These are phyloP conservation scores for Hirsutella rhossiliensis DNA, from an alignment of 2,329 filamentous ascomycete species.

Conservation along the genomic window DNA sequence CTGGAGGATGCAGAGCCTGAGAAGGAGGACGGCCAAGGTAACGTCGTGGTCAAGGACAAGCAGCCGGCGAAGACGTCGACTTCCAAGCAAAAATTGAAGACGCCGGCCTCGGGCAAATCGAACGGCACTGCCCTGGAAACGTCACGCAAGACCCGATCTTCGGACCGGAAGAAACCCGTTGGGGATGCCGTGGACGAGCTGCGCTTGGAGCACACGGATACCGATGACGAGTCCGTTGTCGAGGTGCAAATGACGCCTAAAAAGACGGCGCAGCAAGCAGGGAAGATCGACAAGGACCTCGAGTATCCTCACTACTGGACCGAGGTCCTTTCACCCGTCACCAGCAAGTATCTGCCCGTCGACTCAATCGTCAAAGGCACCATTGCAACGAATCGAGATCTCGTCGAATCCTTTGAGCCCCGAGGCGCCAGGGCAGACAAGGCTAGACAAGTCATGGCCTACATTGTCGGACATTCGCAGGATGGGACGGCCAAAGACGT, in stretches of 20 bases:
- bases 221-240: slow-evolving; percentile 47
- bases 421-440: slow-evolving; percentile 74
- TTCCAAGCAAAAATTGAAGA: slow-evolving; percentile 4
- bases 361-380: slow-evolving; percentile 60
- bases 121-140: slow-evolving; percentile 4
- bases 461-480: slow-evolving; percentile 69
- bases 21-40: slow-evolving; percentile 16
- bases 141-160: slow-evolving; percentile 4
- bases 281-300: slow-evolving; percentile 61
- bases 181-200: slow-evolving; percentile 38
- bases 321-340: slow-evolving; percentile 74
- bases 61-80: slow-evolving; percentile 6
- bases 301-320: slow-evolving; percentile 88
- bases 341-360: slow-evolving; percentile 66
- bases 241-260: slow-evolving; percentile 35
- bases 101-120: slow-evolving; percentile 6
- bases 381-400: slow-evolving; percentile 60
- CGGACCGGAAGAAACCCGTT: slow-evolving; percentile 4
- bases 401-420: slow-evolving; percentile 67
- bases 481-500: slow-evolving; percentile 93
- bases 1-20: slow-evolving; percentile 59
- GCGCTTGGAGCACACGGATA: slow-evolving; percentile 28
- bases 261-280: slow-evolving; percentile 23
- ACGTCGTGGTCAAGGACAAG: slow-evolving; percentile 1
- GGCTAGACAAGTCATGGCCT: slow-evolving; percentile 80